Percentiles rank a stretch among this genome's conserved stretches.
Evolutionary conservation across 148 eudicot genomes (phyloP).

Genomic region (Nyssa sinensis): DNA sequence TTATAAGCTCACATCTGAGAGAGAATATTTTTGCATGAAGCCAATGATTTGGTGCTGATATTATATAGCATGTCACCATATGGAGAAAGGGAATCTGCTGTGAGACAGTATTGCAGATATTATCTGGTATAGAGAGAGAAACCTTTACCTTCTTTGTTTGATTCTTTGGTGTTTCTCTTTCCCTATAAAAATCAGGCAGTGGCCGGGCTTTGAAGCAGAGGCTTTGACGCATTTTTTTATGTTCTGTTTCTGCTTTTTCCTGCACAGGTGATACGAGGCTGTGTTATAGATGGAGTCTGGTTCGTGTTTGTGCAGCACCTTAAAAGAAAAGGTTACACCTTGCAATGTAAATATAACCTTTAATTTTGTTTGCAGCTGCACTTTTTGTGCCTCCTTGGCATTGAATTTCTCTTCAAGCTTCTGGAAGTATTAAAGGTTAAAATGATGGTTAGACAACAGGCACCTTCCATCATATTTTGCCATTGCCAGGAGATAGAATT

Average conservation of each 20-base stretch:
- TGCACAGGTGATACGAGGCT: not conserved
- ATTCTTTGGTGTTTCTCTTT: slow-evolving; percentile 38
- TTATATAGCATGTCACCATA: not conserved
- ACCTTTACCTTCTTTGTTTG: slow-evolving; percentile 50
- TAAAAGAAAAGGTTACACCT: not conserved
- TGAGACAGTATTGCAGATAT: not conserved
- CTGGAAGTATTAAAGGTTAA: slow-evolving; percentile 20
- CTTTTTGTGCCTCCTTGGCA: slow-evolving; percentile 35
- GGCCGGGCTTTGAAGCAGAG: slow-evolving; percentile 79
- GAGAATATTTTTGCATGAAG: not conserved
- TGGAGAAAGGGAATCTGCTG: not conserved
- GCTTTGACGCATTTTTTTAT: slow-evolving; percentile 61
- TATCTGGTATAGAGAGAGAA: too few species aligned
- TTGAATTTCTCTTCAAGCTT: slow-evolving; percentile 56
- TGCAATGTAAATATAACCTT: slow-evolving; percentile 23
- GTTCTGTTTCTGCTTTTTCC: slow-evolving; percentile 39
- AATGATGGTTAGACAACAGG: not conserved
- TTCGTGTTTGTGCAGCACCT: not conserved
- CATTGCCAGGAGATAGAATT: not conserved
- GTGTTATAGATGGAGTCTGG: not conserved
- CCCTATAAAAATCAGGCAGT: slow-evolving; percentile 53
- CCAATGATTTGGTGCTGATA: not conserved
- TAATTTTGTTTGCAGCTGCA: slow-evolving; percentile 40
- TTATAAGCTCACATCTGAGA: too few species aligned
- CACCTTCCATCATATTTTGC: not conserved